Evolutionary conservation across 257 asterid species (phyloP).

Genomic region (Scutellaria baicalensis): DNA sequence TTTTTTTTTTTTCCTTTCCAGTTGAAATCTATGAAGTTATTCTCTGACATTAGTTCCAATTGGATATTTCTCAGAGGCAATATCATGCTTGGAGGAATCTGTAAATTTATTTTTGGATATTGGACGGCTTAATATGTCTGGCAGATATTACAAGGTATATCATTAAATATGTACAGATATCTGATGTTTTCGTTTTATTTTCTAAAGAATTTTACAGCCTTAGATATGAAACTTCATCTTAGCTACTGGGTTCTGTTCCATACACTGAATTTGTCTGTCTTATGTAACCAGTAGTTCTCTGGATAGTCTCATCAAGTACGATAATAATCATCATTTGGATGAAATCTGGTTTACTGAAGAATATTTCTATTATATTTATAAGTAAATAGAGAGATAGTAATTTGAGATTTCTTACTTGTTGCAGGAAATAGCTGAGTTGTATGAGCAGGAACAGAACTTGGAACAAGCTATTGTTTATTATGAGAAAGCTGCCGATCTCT

Average conservation of each 20-base stretch:
- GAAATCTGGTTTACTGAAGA: conserved; percentile 1
- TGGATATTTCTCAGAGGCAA: conserved; percentile 55
- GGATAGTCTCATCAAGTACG: neutral
- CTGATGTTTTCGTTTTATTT: neutral
- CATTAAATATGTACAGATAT: neutral
- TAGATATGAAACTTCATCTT: neutral
- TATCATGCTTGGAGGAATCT: conserved; percentile 73
- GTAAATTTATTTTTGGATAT: conserved; percentile 72
- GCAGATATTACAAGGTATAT: conserved; percentile 84
- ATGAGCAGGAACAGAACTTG: conserved; percentile 74
- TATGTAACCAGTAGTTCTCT: neutral
- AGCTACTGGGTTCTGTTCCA: neutral
- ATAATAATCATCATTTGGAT: neutral
- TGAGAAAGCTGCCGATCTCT: conserved; percentile 86
- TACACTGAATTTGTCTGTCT: neutral
- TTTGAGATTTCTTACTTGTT: neutral
- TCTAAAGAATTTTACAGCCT: neutral
- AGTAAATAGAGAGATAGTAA: neutral
- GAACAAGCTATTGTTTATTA: conserved; percentile 69
- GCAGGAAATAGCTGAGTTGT: conserved; percentile 91
- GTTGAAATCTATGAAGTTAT: neutral
- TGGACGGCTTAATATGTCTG: conserved; percentile 82
- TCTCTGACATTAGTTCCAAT: neutral
- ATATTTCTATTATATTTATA: neutral
- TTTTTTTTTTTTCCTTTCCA: neutral